Evolutionary conservation across 805 yeast species (phyloP).

Genomic region (Candida adriatica): DNA sequence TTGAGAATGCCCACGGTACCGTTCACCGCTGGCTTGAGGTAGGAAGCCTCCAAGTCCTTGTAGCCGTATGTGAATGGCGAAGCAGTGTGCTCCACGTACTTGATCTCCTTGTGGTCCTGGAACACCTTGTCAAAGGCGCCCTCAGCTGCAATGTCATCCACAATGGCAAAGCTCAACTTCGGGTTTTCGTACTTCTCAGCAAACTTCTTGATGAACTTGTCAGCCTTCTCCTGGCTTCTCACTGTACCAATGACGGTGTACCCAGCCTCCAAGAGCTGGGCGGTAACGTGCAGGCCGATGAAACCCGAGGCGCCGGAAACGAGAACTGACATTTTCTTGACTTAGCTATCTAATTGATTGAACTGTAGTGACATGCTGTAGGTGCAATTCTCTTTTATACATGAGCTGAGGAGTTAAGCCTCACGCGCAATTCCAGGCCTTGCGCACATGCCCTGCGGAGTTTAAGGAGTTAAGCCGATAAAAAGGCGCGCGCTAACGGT

Average conservation of each 20-base stretch:
- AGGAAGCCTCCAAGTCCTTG: slow-evolving; percentile 38
- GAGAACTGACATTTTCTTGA: no score
- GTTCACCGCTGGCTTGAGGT: slow-evolving; percentile 49
- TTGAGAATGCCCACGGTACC: slow-evolving; percentile 45
- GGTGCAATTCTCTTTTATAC: no score
- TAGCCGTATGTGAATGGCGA: slow-evolving; percentile 37
- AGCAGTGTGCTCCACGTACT: slow-evolving; percentile 53
- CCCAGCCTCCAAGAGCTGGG: slow-evolving; percentile 28
- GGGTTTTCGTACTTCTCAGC: slow-evolving; percentile 1
- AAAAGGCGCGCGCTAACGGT: no score
- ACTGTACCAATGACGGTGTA: slow-evolving; percentile 33
- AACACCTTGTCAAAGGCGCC: slow-evolving; percentile 40
- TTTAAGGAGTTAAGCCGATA: no score
- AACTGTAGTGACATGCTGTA: no score
- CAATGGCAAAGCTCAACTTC: slow-evolving; percentile 21
- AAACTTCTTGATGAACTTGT: slow-evolving; percentile 14
- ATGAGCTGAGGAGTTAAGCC: no score
- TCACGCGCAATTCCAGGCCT: no score
- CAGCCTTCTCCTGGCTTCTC: slow-evolving; percentile 23
- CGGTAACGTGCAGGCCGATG: slow-evolving; percentile 35
- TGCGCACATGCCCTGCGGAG: no score
- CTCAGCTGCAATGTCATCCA: slow-evolving; percentile 36
- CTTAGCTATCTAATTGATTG: no score
- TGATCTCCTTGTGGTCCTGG: slow-evolving; percentile 33
- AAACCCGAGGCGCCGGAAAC: slow-evolving; percentile 41